A percentile compares a stretch with the other conserved stretches of the same genome.
Conservation (phyloP, 345 rosid genomes). For the Lenwebbia sp. region DNA sequence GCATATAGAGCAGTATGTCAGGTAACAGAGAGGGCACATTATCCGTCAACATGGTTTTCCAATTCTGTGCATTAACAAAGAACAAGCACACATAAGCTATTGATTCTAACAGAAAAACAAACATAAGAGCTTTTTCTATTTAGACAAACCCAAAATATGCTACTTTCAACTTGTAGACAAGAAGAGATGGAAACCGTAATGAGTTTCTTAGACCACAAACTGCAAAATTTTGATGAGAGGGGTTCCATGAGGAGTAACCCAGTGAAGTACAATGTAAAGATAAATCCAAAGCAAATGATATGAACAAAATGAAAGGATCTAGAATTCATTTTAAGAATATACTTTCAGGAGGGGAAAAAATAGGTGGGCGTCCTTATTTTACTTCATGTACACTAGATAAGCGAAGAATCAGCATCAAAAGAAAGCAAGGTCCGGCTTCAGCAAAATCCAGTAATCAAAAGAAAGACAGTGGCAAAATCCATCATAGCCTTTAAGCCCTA, state of each 20-base stretch:
- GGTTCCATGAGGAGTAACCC: background rate
- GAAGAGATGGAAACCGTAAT: background rate
- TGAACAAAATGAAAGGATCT: background rate
- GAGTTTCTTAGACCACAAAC: background rate
- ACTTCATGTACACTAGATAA: background rate
- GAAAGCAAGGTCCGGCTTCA: background rate
- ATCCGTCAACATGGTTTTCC: background rate
- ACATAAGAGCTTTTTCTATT: background rate
- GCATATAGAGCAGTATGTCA: background rate
- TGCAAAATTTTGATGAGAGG: background rate
- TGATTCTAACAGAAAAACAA: background rate
- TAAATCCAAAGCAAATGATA: background rate
- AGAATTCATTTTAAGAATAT: background rate
- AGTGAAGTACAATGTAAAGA: background rate
- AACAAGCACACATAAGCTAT: background rate
- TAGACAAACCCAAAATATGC: background rate
- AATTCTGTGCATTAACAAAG: background rate
- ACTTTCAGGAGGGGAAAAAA: background rate
- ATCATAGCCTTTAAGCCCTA: background rate
- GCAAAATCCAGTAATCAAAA: background rate
- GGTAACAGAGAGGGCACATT: background rate
- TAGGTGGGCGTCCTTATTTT: background rate
- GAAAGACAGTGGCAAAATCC: background rate
- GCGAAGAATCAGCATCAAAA: background rate
- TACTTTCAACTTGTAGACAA: background rate